These are phyloP conservation scores for Colletotrichum tanaceti DNA, from an alignment of 2,329 filamentous ascomycete genomes.

Conservation along the genomic window DNA sequence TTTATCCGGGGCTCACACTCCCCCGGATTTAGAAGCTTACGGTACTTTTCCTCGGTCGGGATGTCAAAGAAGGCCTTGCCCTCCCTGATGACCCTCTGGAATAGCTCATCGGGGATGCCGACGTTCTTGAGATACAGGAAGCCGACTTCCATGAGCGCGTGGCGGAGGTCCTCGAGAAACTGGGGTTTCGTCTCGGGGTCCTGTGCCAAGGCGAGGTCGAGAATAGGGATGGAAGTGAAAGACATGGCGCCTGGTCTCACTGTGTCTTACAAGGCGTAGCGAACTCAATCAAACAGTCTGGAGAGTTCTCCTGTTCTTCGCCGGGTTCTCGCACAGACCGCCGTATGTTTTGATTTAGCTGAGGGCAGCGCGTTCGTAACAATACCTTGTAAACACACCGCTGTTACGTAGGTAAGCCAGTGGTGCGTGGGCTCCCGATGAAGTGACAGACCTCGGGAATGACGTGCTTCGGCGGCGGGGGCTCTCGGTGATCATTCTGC, in stretches of 20 bases:
- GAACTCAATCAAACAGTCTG: neutral
- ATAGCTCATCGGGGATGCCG: conserved; percentile 74
- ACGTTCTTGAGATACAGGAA: conserved; percentile 89
- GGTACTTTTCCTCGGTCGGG: conserved; percentile 78
- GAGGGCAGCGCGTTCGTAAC: neutral
- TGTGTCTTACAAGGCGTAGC: neutral
- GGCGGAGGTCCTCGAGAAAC: conserved; percentile 77
- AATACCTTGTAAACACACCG: neutral
- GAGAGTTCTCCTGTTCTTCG: neutral
- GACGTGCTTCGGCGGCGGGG: conserved; percentile 29
- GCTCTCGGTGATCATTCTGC: conserved; percentile 23
- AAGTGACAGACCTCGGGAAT: conserved; percentile 32
- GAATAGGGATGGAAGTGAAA: conserved; percentile 80
- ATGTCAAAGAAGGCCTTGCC: conserved; percentile 82
- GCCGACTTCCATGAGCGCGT: conserved; percentile 86
- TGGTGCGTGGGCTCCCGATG: conserved; percentile 18
- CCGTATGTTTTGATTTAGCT: neutral
- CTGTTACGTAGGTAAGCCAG: conserved; percentile 19
- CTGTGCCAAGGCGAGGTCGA: conserved; percentile 77
- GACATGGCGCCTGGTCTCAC: conserved; percentile 60
- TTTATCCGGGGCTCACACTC: neutral
- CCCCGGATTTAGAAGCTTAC: conserved; percentile 15
- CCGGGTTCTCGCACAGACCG: neutral
- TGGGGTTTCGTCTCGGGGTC: conserved; percentile 74
- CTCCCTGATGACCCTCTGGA: conserved; percentile 72